A percentile compares a stretch with the other conserved stretches of the same genome.
phyloP scores from a whole-genome alignment of 2,329 filamentous ascomycete genomes.

The Apiospora hydei region DNA sequence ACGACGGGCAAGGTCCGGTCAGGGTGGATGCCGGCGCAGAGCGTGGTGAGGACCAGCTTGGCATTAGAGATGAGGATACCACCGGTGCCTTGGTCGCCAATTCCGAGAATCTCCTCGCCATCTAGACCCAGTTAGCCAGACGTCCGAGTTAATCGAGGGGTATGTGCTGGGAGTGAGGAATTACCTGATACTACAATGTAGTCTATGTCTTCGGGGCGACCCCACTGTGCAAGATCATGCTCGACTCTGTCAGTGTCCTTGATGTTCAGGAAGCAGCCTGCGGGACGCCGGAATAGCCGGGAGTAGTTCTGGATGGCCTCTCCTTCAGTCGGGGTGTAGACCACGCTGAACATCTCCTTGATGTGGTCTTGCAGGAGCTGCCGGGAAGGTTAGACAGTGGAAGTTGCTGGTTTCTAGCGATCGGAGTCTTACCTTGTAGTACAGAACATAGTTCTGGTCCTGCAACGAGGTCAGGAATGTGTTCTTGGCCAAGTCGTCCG shows the following conservation, averaged over 20 bases:
- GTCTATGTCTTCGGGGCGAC: slow-evolving; percentile 76
- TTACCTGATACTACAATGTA: slow-evolving; percentile 86
- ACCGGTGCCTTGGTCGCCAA: slow-evolving; percentile 88
- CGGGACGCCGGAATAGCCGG: slow-evolving; percentile 75
- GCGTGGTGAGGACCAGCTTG: slow-evolving; percentile 81
- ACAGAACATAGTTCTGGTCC: slow-evolving; percentile 85
- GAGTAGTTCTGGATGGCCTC: slow-evolving; percentile 90
- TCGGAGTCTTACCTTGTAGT: slow-evolving; percentile 67
- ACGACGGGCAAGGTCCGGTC: slow-evolving; percentile 81
- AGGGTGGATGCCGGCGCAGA: slow-evolving; percentile 88
- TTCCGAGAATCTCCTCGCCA: slow-evolving; percentile 79
- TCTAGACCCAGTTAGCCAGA: slow-evolving; percentile 43
- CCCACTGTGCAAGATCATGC: slow-evolving; percentile 72
- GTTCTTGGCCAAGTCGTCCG: slow-evolving; percentile 79
- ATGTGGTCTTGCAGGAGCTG: slow-evolving; percentile 78
- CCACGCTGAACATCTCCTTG: slow-evolving; percentile 88
- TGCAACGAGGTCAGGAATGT: slow-evolving; percentile 87
- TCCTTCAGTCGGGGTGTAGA: slow-evolving; percentile 90
- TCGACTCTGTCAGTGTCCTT: slow-evolving; percentile 71
- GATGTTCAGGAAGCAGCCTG: slow-evolving; percentile 84
- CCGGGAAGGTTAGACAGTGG: not conserved
- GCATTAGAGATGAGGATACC: slow-evolving; percentile 85
- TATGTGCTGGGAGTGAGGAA: not conserved
- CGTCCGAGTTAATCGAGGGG: not conserved
- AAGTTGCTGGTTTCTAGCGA: not conserved